These are phyloP conservation scores for Fusarium subglutinans DNA, from an alignment of 2,329 filamentous ascomycete species.

Conservation along the genomic window DNA sequence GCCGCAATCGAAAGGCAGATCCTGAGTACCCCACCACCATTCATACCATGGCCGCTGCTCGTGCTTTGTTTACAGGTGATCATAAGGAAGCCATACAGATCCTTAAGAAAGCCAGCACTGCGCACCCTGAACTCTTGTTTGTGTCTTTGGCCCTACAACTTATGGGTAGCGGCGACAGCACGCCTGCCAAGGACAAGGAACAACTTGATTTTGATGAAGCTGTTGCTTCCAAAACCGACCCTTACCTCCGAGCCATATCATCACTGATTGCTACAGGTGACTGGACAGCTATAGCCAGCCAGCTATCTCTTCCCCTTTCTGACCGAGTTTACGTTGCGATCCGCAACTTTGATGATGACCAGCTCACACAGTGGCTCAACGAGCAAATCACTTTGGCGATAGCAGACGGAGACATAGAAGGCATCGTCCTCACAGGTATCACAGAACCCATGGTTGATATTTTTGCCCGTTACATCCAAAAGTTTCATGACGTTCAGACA, in stretches of 20 bases:
- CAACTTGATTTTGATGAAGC: conserved; percentile 67
- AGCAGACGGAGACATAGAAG: conserved; percentile 76
- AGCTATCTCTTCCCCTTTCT: conserved; percentile 76
- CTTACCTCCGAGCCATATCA: conserved; percentile 82
- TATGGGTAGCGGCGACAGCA: conserved; percentile 60
- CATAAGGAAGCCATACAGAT: conserved; percentile 74
- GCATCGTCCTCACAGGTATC: conserved; percentile 80
- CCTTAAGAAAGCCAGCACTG: conserved; percentile 72
- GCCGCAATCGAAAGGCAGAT: conserved; percentile 53
- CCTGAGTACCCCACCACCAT: conserved; percentile 62
- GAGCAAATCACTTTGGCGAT: conserved; percentile 70
- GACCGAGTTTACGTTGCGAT: conserved; percentile 81
- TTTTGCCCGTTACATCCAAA: conserved; percentile 77
- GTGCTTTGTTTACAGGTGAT: conserved; percentile 78
- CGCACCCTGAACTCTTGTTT: conserved; percentile 72
- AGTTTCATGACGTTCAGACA: conserved; percentile 81
- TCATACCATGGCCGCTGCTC: conserved; percentile 79
- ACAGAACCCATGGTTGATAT: conserved; percentile 77
- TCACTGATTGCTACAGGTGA: conserved; percentile 79
- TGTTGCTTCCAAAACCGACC: conserved; percentile 73
- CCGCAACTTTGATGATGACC: conserved; percentile 69
- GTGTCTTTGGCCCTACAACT: conserved; percentile 74
- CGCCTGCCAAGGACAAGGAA: conserved; percentile 56
- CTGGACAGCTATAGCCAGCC: conserved; percentile 78
- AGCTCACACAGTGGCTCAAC: conserved; percentile 73